phyloP scores from a whole-genome alignment of 2,329 filamentous ascomycete species.

The Acarospora socialis region DNA sequence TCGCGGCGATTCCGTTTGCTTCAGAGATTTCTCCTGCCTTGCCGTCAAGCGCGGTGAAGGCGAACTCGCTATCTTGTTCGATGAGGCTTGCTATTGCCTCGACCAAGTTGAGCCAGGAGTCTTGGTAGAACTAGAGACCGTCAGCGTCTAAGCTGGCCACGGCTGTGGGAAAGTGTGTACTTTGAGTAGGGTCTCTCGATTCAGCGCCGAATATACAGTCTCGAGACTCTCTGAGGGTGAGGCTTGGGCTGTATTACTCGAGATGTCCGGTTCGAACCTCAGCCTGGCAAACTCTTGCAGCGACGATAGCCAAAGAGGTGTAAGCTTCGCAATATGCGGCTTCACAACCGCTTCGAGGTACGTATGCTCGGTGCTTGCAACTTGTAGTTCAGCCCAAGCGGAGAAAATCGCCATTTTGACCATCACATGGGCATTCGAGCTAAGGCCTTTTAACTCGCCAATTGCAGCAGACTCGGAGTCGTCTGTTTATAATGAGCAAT shows the following conservation, averaged over 20 bases:
- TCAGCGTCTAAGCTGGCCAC: neutral
- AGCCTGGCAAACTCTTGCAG: conserved; percentile 85
- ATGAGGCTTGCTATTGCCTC: conserved; percentile 96
- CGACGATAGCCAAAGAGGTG: conserved; percentile 86
- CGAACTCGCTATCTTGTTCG: conserved; percentile 93
- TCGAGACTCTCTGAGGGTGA: conserved; percentile 76
- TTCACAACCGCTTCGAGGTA: conserved; percentile 81
- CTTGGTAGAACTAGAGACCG: conserved; percentile 64
- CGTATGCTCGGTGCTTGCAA: conserved; percentile 80
- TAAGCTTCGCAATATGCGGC: conserved; percentile 77
- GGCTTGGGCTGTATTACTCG: conserved; percentile 69
- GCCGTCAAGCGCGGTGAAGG: conserved; percentile 90
- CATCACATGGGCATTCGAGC: conserved; percentile 95
- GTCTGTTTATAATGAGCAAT: conserved; percentile 20
- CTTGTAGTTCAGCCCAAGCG: conserved; percentile 92
- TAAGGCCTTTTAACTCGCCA: conserved; percentile 81
- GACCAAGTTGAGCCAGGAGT: conserved; percentile 89
- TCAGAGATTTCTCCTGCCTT: conserved; percentile 38
- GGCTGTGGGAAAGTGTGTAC: conserved; percentile 18
- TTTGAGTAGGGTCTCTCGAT: conserved; percentile 78
- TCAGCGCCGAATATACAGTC: conserved; percentile 86
- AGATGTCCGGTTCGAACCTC: conserved; percentile 93
- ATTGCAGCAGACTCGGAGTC: conserved; percentile 74
- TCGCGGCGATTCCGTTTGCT: conserved; percentile 29
- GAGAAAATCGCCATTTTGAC: conserved; percentile 95